Percentiles rank a stretch among this genome's conserved stretches.
phyloP scores from a whole-genome alignment of 2,329 filamentous ascomycete species.

The Trichoderma breve region DNA sequence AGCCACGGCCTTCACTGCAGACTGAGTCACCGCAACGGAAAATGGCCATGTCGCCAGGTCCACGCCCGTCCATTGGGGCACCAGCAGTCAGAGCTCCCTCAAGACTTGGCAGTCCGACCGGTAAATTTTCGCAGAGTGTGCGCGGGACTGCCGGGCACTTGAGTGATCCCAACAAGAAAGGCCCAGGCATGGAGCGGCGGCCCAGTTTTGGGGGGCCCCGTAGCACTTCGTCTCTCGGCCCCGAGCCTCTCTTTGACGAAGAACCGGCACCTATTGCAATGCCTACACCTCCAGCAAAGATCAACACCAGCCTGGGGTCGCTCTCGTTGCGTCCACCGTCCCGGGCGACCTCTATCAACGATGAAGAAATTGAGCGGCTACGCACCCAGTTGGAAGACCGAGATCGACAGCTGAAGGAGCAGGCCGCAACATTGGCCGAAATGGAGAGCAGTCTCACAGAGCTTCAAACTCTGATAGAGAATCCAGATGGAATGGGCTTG shows the following conservation, averaged over 20 bases:
- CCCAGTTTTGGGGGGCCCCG: slow-evolving; percentile 52
- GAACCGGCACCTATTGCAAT: slow-evolving; percentile 50
- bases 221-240: slow-evolving; percentile 59
- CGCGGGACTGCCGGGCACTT: slow-evolving; percentile 57
- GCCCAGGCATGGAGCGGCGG: slow-evolving; percentile 47
- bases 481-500: slow-evolving; percentile 43
- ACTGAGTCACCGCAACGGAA: slow-evolving; percentile 82
- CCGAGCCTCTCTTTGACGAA: slow-evolving; percentile 53
- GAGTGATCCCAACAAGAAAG: slow-evolving; percentile 60
- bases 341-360: slow-evolving; percentile 53
- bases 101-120: slow-evolving; percentile 45
- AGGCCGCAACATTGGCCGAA: slow-evolving; percentile 76
- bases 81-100: slow-evolving; percentile 43
- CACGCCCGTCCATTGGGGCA: slow-evolving; percentile 54
- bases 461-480: slow-evolving; percentile 66
- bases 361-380: slow-evolving; percentile 72
- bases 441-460: slow-evolving; percentile 90
- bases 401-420: slow-evolving; percentile 84
- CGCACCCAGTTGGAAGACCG: slow-evolving; percentile 75
- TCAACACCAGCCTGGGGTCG: slow-evolving; percentile 54
- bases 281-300: slow-evolving; percentile 50
- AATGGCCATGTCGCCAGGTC: slow-evolving; percentile 60
- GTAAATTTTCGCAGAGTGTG: slow-evolving; percentile 63
- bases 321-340: slow-evolving; percentile 55
- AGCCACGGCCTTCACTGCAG: slow-evolving; percentile 73